Evolutionary conservation across 2,329 filamentous ascomycete species (phyloP).

Genomic region (Byssochlamys sp.): DNA sequence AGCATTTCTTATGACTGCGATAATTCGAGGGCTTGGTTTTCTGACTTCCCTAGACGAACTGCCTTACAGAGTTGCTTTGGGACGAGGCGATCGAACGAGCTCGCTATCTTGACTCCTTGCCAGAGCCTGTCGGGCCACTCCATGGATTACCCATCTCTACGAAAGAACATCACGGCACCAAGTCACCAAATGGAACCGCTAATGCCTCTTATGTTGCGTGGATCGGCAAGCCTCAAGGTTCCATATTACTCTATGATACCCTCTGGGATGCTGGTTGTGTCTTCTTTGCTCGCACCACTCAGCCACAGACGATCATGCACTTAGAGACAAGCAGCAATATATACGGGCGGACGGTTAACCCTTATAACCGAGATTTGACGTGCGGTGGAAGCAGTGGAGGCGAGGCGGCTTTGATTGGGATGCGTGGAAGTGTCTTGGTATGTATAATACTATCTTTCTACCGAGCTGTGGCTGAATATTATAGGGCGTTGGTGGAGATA

Average conservation of each 20-base stretch:
- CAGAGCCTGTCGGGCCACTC: not conserved
- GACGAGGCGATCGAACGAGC: not conserved
- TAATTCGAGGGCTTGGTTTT: not conserved
- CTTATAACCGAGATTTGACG: not conserved
- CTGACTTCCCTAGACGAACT: not conserved
- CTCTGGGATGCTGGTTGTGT: not conserved
- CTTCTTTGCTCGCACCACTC: not conserved
- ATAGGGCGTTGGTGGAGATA: not conserved
- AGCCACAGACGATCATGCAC: not conserved
- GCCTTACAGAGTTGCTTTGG: not conserved
- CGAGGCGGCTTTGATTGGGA: not conserved
- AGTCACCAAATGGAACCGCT: not conserved
- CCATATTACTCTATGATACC: not conserved
- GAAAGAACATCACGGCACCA: not conserved
- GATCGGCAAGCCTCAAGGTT: not conserved
- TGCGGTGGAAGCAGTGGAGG: not conserved
- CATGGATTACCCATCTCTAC: not conserved
- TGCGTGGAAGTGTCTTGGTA: not conserved
- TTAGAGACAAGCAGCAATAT: not conserved
- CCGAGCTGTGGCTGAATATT: not conserved
- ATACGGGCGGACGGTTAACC: not conserved
- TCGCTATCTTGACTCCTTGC: not conserved
- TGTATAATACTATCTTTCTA: not conserved
- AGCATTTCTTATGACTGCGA: not conserved
- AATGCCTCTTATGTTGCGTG: not conserved